A percentile compares a stretch with the other conserved stretches of the same genome.
Evolutionary conservation across 2,329 filamentous ascomycete genomes (phyloP).

Genomic region (Raffaelea albimanens): DNA sequence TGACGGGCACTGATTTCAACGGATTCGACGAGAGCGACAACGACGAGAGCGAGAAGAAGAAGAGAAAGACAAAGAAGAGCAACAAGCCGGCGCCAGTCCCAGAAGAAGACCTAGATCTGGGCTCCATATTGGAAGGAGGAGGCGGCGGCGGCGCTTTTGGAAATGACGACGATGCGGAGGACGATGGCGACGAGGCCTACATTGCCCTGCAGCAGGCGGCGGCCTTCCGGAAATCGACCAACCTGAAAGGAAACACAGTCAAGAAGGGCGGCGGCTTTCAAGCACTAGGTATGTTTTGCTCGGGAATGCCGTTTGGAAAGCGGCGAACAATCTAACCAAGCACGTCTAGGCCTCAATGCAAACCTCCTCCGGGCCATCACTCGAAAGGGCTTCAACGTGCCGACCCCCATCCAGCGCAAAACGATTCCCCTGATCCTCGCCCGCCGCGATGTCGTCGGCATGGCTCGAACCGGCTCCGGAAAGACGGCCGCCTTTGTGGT

Average conservation of each 20-base stretch:
- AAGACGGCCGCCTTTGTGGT: constrained; percentile 98
- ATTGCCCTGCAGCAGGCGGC: constrained; percentile 83
- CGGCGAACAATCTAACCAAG: too few species aligned
- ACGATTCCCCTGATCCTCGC: constrained; percentile 87
- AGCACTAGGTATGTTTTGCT: constrained; percentile 64
- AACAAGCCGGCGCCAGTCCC: constrained; percentile 19
- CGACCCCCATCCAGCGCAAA: constrained; percentile 95
- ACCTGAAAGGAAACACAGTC: constrained; percentile 72
- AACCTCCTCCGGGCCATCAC: constrained; percentile 84
- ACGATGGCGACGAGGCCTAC: constrained; percentile 73
- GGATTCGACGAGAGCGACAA: constrained; percentile 38
- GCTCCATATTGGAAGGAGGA: constrained; percentile 50
- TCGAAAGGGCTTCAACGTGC: constrained; percentile 89
- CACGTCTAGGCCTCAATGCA: constrained; percentile 67
- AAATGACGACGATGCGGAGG: constrained; percentile 27
- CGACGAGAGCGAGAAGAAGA: constrained; percentile 26
- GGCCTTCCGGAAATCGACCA: constrained; percentile 75
- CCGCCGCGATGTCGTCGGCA: constrained; percentile 91
- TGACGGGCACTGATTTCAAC: constrained; percentile 36
- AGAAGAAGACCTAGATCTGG: constrained; percentile 44
- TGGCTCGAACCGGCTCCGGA: constrained; percentile 97
- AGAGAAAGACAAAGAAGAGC: constrained; percentile 21
- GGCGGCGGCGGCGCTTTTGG: constrained; percentile 32
- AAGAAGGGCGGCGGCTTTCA: constrained; percentile 98
- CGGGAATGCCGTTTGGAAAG: too few species aligned